Percentiles rank a stretch among this genome's conserved stretches.
Conservation (phyloP, 345 rosid species). For the Anacardium occidentale region DNA sequence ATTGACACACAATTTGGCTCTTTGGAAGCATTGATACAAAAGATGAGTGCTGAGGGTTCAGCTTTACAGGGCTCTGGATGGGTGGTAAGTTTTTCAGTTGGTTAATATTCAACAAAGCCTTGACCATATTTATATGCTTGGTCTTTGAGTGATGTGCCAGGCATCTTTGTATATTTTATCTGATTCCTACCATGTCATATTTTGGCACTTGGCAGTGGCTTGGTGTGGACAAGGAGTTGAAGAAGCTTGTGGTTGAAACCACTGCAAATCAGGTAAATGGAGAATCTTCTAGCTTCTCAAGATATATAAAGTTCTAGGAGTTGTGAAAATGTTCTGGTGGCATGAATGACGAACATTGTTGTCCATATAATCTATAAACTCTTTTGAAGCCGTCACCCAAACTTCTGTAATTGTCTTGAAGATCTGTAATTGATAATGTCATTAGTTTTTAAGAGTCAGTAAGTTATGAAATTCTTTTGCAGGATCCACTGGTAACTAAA, state of each 20-base stretch:
- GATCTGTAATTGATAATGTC: too few species aligned
- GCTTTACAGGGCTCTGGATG: constrained; percentile 98
- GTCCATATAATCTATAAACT: too few species aligned
- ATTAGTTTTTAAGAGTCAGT: not conserved
- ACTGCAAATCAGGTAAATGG: constrained; percentile 80
- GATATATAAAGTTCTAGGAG: too few species aligned
- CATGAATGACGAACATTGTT: too few species aligned
- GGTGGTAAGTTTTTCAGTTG: constrained; percentile 65
- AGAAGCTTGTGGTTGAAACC: constrained; percentile 87
- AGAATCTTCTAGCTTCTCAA: too few species aligned
- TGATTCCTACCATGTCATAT: not conserved
- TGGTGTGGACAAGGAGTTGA: constrained; percentile 76
- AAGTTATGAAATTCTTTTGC: constrained; percentile 18
- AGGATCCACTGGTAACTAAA: constrained; percentile 91
- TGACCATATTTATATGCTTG: constrained; percentile 11
- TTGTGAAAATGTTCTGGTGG: too few species aligned
- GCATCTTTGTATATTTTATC: not conserved
- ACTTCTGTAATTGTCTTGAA: too few species aligned
- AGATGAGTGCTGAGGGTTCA: constrained; percentile 92
- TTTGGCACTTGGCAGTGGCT: constrained; percentile 70
- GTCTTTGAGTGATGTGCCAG: not conserved
- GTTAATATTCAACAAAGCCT: not conserved
- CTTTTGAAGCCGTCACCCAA: too few species aligned
- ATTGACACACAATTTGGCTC: constrained; percentile 82
- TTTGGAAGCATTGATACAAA: constrained; percentile 66